Evolutionary conservation across 2,329 filamentous ascomycete genomes (phyloP).

Genomic region (Amauroascus verrucosus): DNA sequence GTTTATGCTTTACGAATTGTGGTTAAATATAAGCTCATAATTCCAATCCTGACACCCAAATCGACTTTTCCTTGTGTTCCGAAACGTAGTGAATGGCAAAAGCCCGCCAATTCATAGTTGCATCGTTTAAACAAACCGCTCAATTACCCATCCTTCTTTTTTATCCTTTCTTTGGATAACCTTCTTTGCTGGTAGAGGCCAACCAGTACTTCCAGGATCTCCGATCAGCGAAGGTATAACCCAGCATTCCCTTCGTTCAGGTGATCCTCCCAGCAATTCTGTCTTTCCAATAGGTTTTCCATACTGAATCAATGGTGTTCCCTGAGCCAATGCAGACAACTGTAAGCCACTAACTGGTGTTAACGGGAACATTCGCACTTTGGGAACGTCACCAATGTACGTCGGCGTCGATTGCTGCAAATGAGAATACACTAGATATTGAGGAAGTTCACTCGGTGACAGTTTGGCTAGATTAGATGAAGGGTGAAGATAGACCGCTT

Average conservation of each 20-base stretch:
- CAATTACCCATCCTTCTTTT: constrained; percentile 65
- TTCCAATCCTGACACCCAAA: neutral
- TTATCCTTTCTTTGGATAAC: constrained; percentile 66
- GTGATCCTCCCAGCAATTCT: constrained; percentile 38
- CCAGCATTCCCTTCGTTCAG: constrained; percentile 61
- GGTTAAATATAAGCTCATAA: neutral
- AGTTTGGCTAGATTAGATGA: constrained; percentile 66
- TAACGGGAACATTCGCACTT: constrained; percentile 79
- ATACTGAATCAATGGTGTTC: constrained; percentile 71
- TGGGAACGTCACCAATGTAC: constrained; percentile 50
- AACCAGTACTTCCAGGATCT: constrained; percentile 57
- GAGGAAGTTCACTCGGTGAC: constrained; percentile 62
- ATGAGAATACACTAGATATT: constrained; percentile 78
- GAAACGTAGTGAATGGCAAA: neutral
- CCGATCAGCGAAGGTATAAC: constrained; percentile 71
- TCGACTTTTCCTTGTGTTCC: neutral
- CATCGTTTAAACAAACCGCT: constrained; percentile 36
- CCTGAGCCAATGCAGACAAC: constrained; percentile 67
- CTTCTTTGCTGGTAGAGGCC: constrained; percentile 77
- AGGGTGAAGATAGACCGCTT: constrained; percentile 78
- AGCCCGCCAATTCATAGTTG: neutral
- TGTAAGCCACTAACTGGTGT: constrained; percentile 68
- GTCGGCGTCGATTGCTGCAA: constrained; percentile 59
- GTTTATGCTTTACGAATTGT: neutral
- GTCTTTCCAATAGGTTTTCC: constrained; percentile 88